These are phyloP conservation scores for Calocybe gangraenosa DNA, from an alignment of 768 basidiomycete species.

Conservation along the genomic window DNA sequence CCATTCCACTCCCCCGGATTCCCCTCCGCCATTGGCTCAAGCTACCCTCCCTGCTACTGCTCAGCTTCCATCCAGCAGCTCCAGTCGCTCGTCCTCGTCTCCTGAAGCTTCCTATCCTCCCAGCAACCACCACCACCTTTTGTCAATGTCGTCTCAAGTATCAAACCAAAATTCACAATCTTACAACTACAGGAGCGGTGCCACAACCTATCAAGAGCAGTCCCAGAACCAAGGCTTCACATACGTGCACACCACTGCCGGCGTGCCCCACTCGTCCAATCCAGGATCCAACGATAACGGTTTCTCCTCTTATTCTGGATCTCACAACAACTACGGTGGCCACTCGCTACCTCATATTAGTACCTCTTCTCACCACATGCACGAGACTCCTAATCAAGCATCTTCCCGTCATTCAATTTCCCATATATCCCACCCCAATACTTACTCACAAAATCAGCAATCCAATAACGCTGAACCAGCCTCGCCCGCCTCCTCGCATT, in stretches of 20 bases:
- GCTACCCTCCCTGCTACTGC: conserved; percentile 44
- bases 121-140: conserved; percentile 20
- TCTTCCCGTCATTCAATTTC: conserved; percentile 58
- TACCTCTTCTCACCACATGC: conserved; percentile 15
- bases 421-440: conserved; percentile 53
- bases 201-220: conserved; percentile 43
- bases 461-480: conserved; percentile 32
- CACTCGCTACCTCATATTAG: conserved; percentile 21
- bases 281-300: conserved; percentile 17
- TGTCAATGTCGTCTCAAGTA: conserved; percentile 22
- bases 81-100: conserved; percentile 42
- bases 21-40: conserved; percentile 50
- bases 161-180: conserved; percentile 16
- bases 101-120: conserved; percentile 39
- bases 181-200: conserved; percentile 35
- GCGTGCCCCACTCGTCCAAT: conserved; percentile 21
- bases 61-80: conserved; percentile 29
- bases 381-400: conserved; percentile 22
- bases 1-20: conserved; percentile 45
- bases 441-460: conserved; percentile 34
- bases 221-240: conserved; percentile 30
- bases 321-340: conserved; percentile 22
- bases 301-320: conserved; percentile 31
- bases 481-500: conserved; percentile 43
- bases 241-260: conserved; percentile 34